Evolutionary conservation across 2,329 filamentous ascomycete species (phyloP), one percentile per base, ranked within the genome.

Genomic region (Tolypocladium capitatum): DNA sequence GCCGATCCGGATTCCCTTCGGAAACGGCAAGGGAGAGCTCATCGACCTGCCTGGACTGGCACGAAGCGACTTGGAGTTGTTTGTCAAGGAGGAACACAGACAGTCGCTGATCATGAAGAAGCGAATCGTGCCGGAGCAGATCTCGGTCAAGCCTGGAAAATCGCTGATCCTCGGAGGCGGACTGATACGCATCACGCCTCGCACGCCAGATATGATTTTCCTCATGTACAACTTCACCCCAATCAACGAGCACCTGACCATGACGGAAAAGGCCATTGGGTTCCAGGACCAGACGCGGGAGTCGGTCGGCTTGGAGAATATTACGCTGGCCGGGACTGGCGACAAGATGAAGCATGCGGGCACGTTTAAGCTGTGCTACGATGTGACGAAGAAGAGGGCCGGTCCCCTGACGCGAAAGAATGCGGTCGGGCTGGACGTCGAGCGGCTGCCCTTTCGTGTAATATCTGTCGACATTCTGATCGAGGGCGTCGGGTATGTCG

Each of bases 401-500:
- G 89, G 88, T 0, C 83, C 85, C 0, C 65, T 90, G 36, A 86
- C 84, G 4, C 70, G 74, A 31, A 77, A 73, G 49, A 71, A 76
- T 45, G 84, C 78, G 2, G 75, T 75, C 41, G 80, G 75, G 35
- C 69, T 83, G 42, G 80, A 77, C 48, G 74, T 84, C 0, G 80
- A 86, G 2, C 69, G 73, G 16, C 69, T 97, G 5, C 87, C 89
- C 0, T 98, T 90, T 64, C 76, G 78, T 14, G 80, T 97, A 2
- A 74, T 92, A 51, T 80, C 84, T 9, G 76, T 83, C 0, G 94
- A 98, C 60, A 80, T 98, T 24, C 69, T 98, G 14, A 81, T 98
- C 45, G 91, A 97, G 63, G 89, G 92, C 2, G 83, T 89, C 27
- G 92, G 92, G 8, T 98, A 94, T 86, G 76, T 98, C 2, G 92